These are phyloP conservation scores for Ustilago cynodontis DNA, from an alignment of 1,284 basidiomycete species.

Conservation along the genomic window DNA sequence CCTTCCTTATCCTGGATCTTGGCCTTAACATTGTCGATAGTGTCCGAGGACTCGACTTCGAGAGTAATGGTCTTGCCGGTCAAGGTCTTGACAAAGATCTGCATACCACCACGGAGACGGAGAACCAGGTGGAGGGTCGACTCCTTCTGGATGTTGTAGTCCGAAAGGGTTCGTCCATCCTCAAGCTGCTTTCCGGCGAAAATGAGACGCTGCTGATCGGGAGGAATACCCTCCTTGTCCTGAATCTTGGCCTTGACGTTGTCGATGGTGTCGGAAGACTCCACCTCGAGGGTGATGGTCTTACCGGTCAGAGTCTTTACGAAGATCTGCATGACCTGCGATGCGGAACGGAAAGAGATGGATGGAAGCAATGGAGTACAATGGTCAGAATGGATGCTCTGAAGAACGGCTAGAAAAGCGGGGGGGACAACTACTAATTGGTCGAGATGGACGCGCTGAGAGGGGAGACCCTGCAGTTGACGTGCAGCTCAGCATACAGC, in stretches of 20 bases:
- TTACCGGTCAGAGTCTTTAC: constrained; percentile 89
- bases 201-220: constrained; percentile 72
- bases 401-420: neutral
- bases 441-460: constrained; percentile 10
- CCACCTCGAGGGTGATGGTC: constrained; percentile 94
- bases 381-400: constrained; percentile 9
- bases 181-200: constrained; percentile 73
- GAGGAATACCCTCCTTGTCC: constrained; percentile 70
- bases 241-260: constrained; percentile 74
- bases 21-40: constrained; percentile 83
- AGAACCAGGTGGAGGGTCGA: constrained; percentile 65
- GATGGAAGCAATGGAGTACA: neutral
- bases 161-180: constrained; percentile 72
- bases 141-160: constrained; percentile 71
- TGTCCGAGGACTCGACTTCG: constrained; percentile 89
- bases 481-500: constrained; percentile 19
- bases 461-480: constrained; percentile 30
- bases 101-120: constrained; percentile 68
- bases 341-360: neutral
- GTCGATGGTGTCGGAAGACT: constrained; percentile 91
- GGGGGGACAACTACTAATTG: constrained; percentile 16
- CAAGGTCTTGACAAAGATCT: constrained; percentile 75
- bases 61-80: constrained; percentile 98
- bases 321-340: constrained; percentile 64
- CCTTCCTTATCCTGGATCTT: constrained; percentile 70